A percentile compares a stretch with the other conserved stretches of the same genome.
phyloP scores from a whole-genome alignment of 345 rosid species.

The Viola odorata region DNA sequence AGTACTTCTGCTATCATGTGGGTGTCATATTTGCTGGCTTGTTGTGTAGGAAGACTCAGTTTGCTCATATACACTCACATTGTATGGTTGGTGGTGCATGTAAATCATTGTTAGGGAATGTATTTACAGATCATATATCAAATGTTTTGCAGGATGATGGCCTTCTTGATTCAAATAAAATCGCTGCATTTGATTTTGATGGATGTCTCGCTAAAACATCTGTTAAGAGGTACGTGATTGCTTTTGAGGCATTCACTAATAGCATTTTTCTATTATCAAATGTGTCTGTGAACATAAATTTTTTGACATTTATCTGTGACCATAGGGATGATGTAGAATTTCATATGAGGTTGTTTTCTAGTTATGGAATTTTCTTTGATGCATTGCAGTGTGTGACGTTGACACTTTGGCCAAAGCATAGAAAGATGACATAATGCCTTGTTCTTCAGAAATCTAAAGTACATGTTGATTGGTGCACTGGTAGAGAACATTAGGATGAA shows the following conservation, averaged over 20 bases:
- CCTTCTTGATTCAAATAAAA: conserved; percentile 66
- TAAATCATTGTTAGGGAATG: neutral
- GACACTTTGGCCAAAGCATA: too few relatives aligned
- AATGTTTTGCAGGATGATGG: conserved; percentile 56
- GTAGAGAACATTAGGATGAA: too few relatives aligned
- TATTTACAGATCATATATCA: neutral
- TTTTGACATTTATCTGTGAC: too few relatives aligned
- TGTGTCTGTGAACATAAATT: too few relatives aligned
- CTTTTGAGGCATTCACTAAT: neutral
- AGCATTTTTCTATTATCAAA: too few relatives aligned
- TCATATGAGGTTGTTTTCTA: neutral
- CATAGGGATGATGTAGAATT: neutral
- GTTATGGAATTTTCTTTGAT: too few relatives aligned
- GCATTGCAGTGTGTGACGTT: too few relatives aligned
- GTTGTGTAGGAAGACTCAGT: neutral
- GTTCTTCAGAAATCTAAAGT: too few relatives aligned
- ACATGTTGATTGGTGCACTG: too few relatives aligned
- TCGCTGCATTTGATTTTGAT: conserved; percentile 98
- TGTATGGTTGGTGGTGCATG: neutral
- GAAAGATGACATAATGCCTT: too few relatives aligned
- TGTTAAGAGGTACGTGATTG: conserved; percentile 43
- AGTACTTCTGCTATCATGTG: too few relatives aligned
- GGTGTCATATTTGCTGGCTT: too few relatives aligned
- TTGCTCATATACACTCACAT: neutral
- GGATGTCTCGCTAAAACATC: conserved; percentile 88